Percentiles rank a stretch among this genome's conserved stretches.
phyloP scores from a whole-genome alignment of 495 filamentous ascomycete genomes.

The Penicillium canescens region DNA sequence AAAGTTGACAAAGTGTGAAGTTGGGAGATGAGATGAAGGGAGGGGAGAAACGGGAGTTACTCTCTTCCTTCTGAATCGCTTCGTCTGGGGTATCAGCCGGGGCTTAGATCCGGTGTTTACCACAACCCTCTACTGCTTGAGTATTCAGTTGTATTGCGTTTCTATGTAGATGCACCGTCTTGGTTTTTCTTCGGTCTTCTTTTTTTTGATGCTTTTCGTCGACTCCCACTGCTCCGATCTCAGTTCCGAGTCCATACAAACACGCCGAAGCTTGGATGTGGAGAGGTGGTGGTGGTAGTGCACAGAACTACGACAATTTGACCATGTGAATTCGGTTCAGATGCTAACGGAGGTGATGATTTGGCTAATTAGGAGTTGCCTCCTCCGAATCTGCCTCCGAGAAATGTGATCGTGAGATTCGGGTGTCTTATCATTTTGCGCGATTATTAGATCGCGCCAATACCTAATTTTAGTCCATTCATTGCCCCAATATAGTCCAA shows the following conservation, averaged over 20 bases:
- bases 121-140: neutral
- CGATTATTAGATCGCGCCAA: too few relatives aligned
- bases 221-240: neutral
- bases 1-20: slow-evolving; percentile 1
- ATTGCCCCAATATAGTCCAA: too few relatives aligned
- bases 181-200: neutral
- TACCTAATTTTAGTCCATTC: too few relatives aligned
- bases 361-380: too few relatives aligned
- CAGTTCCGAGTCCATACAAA: neutral
- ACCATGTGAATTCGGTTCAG: too few relatives aligned
- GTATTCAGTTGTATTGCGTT: neutral
- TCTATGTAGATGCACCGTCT: neutral
- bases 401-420: too few relatives aligned
- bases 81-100: neutral
- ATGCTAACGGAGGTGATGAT: too few relatives aligned
- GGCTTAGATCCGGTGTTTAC: slow-evolving; percentile 4
- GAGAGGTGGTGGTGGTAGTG: neutral
- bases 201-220: neutral
- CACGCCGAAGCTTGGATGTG: neutral
- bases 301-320: too few relatives aligned
- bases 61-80: neutral
- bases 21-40: slow-evolving; percentile 1
- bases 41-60: slow-evolving; percentile 5
- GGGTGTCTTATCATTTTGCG: too few relatives aligned
- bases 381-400: too few relatives aligned